phyloP scores from a whole-genome alignment of 768 basidiomycete species.

The Calocera cornea region DNA sequence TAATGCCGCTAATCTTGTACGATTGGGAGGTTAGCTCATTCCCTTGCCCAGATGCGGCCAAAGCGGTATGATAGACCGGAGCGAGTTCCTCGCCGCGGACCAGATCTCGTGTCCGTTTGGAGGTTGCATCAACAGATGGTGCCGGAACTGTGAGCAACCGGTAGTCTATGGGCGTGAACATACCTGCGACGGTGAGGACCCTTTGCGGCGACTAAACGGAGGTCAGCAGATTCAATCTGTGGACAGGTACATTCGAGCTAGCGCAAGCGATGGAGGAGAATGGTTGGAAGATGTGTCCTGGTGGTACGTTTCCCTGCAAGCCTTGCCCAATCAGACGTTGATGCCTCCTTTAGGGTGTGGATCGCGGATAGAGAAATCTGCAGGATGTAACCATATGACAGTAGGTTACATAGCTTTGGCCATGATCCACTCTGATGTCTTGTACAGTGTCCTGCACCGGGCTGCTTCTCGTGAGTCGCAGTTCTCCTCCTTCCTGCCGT shows the following conservation, averaged over 20 bases:
- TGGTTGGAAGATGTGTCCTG: neutral
- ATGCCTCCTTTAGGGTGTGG: constrained; percentile 1
- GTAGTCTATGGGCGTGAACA: neutral
- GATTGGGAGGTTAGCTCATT: neutral
- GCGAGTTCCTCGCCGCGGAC: neutral
- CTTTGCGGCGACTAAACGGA: neutral
- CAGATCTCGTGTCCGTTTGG: neutral
- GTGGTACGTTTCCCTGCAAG: neutral
- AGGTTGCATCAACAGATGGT: neutral
- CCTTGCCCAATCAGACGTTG: neutral
- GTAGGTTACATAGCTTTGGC: neutral
- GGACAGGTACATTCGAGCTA: neutral
- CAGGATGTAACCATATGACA: constrained; percentile 47
- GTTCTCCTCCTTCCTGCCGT: neutral
- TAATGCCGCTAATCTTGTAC: neutral
- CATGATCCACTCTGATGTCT: neutral
- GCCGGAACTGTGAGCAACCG: neutral
- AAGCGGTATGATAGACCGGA: neutral
- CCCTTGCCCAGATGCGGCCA: neutral
- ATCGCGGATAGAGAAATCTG: constrained; percentile 38
- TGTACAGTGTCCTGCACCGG: constrained; percentile 34
- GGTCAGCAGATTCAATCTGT: neutral
- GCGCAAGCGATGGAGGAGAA: neutral
- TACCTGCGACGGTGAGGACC: neutral
- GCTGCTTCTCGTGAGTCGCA: constrained; percentile 39